phyloP scores from a whole-genome alignment of 192 early-diverging fungal species.

The Coemansia sp. region DNA sequence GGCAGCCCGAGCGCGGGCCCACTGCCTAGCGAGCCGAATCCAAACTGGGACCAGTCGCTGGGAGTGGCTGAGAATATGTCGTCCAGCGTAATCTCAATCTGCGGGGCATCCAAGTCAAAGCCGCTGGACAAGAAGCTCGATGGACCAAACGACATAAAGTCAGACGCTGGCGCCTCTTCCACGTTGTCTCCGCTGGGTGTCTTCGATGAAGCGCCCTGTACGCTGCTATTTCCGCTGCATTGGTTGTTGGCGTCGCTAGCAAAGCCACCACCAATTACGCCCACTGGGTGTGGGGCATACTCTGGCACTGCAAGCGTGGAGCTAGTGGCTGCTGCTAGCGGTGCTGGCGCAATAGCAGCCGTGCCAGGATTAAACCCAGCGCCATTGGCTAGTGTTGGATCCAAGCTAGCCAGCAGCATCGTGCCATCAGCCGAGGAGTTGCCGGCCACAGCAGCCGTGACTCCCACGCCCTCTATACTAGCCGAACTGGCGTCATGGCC shows the following conservation, averaged over 20 bases:
- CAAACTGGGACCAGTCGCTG: slow-evolving; percentile 49
- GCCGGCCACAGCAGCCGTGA: background rate
- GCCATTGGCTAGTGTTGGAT: background rate
- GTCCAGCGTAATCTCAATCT: slow-evolving; percentile 55
- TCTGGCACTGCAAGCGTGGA: background rate
- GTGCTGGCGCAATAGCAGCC: background rate
- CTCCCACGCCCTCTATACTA: background rate
- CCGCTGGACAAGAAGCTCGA: slow-evolving; percentile 52
- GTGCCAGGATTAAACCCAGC: background rate
- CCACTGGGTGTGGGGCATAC: background rate
- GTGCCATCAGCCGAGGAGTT: background rate
- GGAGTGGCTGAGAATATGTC: slow-evolving; percentile 53
- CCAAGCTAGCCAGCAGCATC: background rate
- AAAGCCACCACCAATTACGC: background rate
- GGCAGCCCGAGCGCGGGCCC: slow-evolving; percentile 33
- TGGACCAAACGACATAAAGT: slow-evolving; percentile 54
- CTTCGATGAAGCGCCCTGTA: slow-evolving; percentile 1
- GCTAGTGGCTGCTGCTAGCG: background rate
- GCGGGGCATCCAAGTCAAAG: slow-evolving; percentile 52
- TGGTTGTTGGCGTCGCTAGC: background rate
- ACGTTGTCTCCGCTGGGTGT: background rate
- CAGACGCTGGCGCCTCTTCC: slow-evolving; percentile 45
- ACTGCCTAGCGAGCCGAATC: slow-evolving; percentile 28
- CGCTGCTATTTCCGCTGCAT: background rate
- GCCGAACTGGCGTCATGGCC: background rate